Evolutionary conservation across 192 early-diverging fungal species (phyloP).

Genomic region (Chytriomyces hyalinus): DNA sequence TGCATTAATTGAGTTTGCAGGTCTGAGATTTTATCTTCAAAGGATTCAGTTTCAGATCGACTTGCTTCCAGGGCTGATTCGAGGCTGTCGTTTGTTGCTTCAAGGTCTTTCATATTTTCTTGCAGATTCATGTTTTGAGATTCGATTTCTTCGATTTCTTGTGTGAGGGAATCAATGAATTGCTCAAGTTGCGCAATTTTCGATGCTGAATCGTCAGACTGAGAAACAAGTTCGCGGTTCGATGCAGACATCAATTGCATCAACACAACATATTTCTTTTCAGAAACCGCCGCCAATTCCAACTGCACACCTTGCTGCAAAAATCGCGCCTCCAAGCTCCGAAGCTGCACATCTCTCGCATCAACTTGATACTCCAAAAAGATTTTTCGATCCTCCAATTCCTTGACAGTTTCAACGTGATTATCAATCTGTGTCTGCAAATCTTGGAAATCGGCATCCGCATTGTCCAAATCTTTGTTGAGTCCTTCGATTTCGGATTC

Average conservation of each 20-base stretch:
- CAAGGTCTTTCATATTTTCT: conserved; percentile 8
- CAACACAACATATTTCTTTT: background rate
- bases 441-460: background rate
- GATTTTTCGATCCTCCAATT: background rate
- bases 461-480: background rate
- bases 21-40: background rate
- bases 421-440: background rate
- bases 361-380: background rate
- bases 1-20: background rate
- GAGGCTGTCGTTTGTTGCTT: background rate
- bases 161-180: background rate
- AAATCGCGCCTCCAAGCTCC: background rate
- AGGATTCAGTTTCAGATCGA: background rate
- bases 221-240: background rate
- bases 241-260: background rate
- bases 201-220: background rate
- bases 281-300: background rate
- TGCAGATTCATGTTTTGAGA: background rate
- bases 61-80: conserved; percentile 4
- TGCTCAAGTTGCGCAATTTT: background rate
- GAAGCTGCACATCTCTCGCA: background rate
- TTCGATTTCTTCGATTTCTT: background rate
- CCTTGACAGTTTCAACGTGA: background rate
- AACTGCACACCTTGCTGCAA: conserved; percentile 5
- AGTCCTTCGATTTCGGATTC: conserved; percentile 1